A percentile compares a stretch with the other conserved stretches of the same genome.
Evolutionary conservation across 441 rosid genomes (phyloP).

Genomic region (Brassica balearica): DNA sequence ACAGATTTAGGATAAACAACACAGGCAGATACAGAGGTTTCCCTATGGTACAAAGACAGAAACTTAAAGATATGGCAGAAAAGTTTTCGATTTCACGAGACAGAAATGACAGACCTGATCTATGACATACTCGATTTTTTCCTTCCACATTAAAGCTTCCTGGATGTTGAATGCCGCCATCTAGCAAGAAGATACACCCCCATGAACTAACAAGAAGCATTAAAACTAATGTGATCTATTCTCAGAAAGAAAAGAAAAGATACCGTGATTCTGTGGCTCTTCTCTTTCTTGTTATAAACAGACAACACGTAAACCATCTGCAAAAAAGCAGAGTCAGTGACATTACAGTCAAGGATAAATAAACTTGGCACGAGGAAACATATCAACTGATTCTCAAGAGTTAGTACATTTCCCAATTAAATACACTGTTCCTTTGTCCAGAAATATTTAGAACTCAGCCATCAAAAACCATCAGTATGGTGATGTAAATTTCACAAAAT

Average conservation of each 20-base stretch:
- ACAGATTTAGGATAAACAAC: conserved; percentile 6
- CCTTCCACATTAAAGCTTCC: conserved; percentile 96
- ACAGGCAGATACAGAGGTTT: conserved; percentile 5
- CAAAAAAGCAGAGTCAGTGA: conserved; percentile 43
- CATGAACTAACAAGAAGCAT: conserved; percentile 40
- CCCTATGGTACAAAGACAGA: conserved; percentile 3
- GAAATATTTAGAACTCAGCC: background rate
- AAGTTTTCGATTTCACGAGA: background rate
- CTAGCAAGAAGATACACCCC: conserved; percentile 56
- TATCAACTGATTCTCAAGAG: conserved; percentile 7
- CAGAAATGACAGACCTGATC: conserved; percentile 69
- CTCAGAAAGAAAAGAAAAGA: conserved; percentile 35
- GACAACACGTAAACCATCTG: conserved; percentile 99
- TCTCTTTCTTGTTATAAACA: conserved; percentile 95
- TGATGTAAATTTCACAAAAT: background rate
- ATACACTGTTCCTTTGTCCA: too few species aligned
- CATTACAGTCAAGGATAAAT: background rate
- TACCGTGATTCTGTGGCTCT: conserved; percentile 86
- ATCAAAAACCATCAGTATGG: background rate
- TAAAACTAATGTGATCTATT: background rate
- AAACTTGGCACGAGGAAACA: conserved; percentile 7
- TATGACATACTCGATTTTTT: conserved; percentile 85
- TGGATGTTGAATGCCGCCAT: conserved; percentile 99
- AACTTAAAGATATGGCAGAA: background rate
- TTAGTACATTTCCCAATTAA: background rate